Base-by-base conservation (phyloP, 306 rosid genomes). In the Dryas alaskensis region DNA sequence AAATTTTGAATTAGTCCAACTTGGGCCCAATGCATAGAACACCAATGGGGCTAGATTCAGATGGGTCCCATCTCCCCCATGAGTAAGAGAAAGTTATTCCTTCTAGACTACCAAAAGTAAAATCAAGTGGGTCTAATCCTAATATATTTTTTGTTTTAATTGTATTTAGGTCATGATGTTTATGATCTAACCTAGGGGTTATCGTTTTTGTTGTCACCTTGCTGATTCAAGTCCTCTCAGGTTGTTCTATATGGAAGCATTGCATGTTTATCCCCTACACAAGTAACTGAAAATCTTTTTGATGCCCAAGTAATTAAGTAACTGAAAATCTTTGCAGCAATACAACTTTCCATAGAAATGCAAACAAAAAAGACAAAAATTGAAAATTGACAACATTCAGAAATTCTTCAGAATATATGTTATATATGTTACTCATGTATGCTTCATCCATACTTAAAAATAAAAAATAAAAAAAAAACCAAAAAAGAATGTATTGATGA, bases 401-500 rank as follows among this genome's bases (percentile, higher is more conserved):
- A 11, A 51, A 14, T 51, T 14, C 17, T 11, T 51, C 7, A 51
- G 0, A 51, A 51, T 6, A 51, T 4, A 51, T 4, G 55, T 14
- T 1, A 50, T 22, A 22, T 22, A 22, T 13, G 55, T 13, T 51
- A 11, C 55, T 1, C 17, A 4, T 5, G 13, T 11, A 51, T 13
- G 55, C 39, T 65, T 19, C 50, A 52, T 54, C 25, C 7, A 12
- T 44, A 13, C n/a, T 9, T 72, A 37, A 19, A 59, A 51, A 3
- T 13, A 10, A 27, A 10, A 44, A 74, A 37, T 12, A 68, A 73
- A 83, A 67, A 78, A 66, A 62, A 69, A 54, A 75, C 65, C 10
- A 25, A 49, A 71, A 11, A 47, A 65, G 14, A 69, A 69, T 16
- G 8, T 27, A 70, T 4, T 44, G 4, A 59, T 8, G 43, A 73